Base-by-base conservation (phyloP, 352 stramenopile genomes). In the Phytopythium montanum region DNA sequence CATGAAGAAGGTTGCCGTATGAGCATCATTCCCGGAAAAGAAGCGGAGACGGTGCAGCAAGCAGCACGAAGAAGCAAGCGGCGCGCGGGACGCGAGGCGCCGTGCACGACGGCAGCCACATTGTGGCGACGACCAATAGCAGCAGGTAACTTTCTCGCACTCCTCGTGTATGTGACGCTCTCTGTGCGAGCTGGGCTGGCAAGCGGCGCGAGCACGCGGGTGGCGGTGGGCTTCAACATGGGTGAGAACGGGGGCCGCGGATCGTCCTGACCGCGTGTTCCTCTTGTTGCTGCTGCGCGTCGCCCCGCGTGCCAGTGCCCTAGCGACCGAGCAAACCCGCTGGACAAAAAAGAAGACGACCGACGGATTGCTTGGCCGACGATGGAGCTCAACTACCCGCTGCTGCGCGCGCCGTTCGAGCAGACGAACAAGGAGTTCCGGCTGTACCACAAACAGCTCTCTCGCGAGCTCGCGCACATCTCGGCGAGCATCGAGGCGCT, bases 401-500 rank as follows among this genome's bases (percentile, higher is more conserved):
- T 94, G 50, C 55, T 94, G 60, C 84, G 85, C 42, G 77, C 82
- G 53, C 85, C 82, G 33, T 90, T 92, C 51, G 85, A 94, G 62
- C 70, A 79, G 46, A 77, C 72, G 38, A 92, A 85, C 72, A 86
- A 80, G 65, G 81, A 54, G 29, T 94, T 94, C 51, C 85, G 85
- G 0, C 65, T 92, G 38, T 90, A 90, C 39, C 79, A 94, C 61
- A 92, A 91, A 65, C 76, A 94, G 53, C 63, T 94, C 34, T 85
- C 76, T 29, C 75, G 78, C 41, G 82, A 94, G 63, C 42, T 94
- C 14, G 65, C 67, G 28, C 60, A 66, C 34, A 62, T 84, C n/a
- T 69, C 68, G 21, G 69, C 76, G 52, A 61, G 73, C 36, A 77
- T 91, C 33, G 54, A 84, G 18, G 70, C 69, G 21, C 51, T 94